Evolutionary conservation across 1,284 basidiomycete genomes (phyloP).

Genomic region (Sporisorium scitamineum): DNA sequence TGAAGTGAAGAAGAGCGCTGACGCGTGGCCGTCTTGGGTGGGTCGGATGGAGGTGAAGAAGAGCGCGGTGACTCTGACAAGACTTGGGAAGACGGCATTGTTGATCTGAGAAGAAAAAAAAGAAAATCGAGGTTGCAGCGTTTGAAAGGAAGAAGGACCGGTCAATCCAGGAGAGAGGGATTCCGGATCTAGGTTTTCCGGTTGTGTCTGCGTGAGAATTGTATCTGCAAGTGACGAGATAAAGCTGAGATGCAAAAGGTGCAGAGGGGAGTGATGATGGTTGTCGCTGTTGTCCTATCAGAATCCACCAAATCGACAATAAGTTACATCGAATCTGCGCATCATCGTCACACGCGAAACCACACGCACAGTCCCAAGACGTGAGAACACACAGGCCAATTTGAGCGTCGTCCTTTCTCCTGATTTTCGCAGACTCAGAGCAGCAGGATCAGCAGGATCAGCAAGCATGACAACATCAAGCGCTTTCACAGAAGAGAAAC

Average conservation of each 20-base stretch:
- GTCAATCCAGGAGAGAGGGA: no score
- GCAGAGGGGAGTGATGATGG: not conserved
- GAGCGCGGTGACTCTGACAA: constrained; percentile 41
- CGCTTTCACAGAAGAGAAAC: no score
- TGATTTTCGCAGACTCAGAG: no score
- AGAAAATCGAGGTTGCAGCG: not conserved
- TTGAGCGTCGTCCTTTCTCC: no score
- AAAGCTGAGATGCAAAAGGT: not conserved
- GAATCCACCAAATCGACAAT: not conserved
- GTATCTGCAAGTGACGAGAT: not conserved
- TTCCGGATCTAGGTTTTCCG: not conserved
- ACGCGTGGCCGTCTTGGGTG: constrained; percentile 25
- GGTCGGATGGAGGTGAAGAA: constrained; percentile 22
- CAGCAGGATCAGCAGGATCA: no score
- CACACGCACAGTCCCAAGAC: not conserved
- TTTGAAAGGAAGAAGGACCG: not conserved
- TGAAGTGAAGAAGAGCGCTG: constrained; percentile 62
- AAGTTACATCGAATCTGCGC: constrained; percentile 1
- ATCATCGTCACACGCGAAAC: constrained; percentile 2
- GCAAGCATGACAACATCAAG: no score
- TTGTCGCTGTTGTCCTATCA: constrained; percentile 3
- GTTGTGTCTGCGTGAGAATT: no score
- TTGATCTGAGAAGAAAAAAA: no score
- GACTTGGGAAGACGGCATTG: constrained; percentile 30
- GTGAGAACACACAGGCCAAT: no score